Conservation (phyloP, 176 grass and related monocot genomes). For the Musa schizocarpa region DNA sequence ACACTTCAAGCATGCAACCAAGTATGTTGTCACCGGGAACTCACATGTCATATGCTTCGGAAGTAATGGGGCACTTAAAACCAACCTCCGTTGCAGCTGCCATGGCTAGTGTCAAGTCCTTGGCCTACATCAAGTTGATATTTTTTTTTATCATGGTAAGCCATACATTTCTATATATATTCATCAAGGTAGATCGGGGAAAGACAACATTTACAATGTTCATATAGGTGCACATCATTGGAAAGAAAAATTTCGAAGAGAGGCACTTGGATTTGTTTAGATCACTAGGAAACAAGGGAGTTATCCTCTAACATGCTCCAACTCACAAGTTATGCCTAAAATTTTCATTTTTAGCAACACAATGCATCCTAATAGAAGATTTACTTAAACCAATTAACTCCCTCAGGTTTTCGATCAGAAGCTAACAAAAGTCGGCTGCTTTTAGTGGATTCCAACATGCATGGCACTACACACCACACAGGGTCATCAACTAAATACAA, state of each 20-base stretch:
- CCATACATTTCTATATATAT: neutral
- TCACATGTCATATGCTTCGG: slow-evolving; percentile 62
- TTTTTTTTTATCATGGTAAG: neutral
- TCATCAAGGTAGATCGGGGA: neutral
- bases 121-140: slow-evolving; percentile 43
- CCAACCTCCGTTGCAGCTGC: slow-evolving; percentile 35
- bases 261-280: no score
- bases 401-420: neutral
- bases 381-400: neutral
- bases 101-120: slow-evolving; percentile 72
- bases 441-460: neutral
- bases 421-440: neutral
- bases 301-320: no score
- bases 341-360: no score
- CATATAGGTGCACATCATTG: neutral
- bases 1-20: neutral
- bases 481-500: no score
- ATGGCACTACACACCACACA: neutral
- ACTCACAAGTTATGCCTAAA: no score
- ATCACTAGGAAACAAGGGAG: no score
- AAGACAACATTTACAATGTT: neutral
- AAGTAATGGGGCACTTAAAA: slow-evolving; percentile 45
- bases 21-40: neutral
- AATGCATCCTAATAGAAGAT: neutral
- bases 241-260: no score